Evolutionary conservation across 768 basidiomycete species (phyloP), one percentile per base, ranked within the genome.

Genomic region (Tricholoma matsutake): DNA sequence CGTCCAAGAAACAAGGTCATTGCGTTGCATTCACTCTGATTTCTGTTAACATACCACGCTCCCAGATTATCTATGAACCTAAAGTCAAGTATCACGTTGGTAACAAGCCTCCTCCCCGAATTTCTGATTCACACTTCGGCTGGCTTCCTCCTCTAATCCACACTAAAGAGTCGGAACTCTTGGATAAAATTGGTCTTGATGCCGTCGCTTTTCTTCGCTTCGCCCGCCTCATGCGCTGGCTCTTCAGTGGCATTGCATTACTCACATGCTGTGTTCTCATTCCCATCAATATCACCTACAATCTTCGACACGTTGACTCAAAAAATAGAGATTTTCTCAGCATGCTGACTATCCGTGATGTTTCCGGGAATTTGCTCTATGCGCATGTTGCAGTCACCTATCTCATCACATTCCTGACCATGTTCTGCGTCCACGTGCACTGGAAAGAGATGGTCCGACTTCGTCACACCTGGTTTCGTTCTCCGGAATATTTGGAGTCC

Each of bases 121-220:
- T 96, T 72, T 87, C 87, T 39, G 87, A 91, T 72, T 87, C 89
- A 1, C 72, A 96, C 51, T 84, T 94, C 53, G 92, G 93, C 63
- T 99, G 96, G 96, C 77, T 98, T 0, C 87, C 89, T 7, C 95
- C 95, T 0, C 83, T 98, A 41, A 68, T 93, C 35, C 84, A 86
- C 63, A 87, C 90, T 25, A 89, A 88, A 68, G 95, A 98, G 71
- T 87, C 91, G n/a, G 91, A 94, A 63, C 85, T 97, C 34, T 78
- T 96, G 29, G 87, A 91, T 66, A 91, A 91, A 72, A 78, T 92
- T 72, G 96, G 96, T 28, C 86, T 97, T 9, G 97, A 99, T 69
- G 96, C 96, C 0, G 92, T 95, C 53, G 84, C 90, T 22, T 99
- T 90, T 73, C 84, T 99, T 22, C 89, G 96, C 28, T 98, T 98